These are phyloP conservation scores for Phaeotremella fagi DNA, from an alignment of 768 basidiomycete genomes.

Conservation along the genomic window DNA sequence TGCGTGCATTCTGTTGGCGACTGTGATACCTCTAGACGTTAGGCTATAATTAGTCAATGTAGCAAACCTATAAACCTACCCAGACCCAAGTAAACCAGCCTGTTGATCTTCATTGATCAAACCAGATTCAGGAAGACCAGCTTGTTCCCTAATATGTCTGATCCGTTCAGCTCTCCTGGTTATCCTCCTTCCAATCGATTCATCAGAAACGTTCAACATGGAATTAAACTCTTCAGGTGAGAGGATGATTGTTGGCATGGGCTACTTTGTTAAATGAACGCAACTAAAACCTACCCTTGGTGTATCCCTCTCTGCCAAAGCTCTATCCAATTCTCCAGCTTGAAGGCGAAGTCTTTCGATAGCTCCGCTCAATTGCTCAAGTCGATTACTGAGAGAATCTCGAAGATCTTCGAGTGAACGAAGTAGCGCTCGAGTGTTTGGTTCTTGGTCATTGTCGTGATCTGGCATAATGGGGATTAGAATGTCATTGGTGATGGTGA, in stretches of 20 bases:
- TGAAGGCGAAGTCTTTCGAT: slow-evolving; percentile 27
- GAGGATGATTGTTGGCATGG: too few species aligned
- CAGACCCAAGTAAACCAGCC: neutral
- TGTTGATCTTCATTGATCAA: neutral
- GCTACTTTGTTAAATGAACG: too few species aligned
- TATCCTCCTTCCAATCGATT: neutral
- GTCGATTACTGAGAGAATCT: slow-evolving; percentile 13
- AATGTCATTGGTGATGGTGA: too few species aligned
- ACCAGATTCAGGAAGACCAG: neutral
- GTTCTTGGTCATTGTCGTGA: too few species aligned
- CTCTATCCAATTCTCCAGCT: slow-evolving; percentile 19
- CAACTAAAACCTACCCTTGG: too few species aligned
- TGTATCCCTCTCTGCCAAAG: neutral
- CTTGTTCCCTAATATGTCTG: neutral
- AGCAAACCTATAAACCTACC: too few species aligned
- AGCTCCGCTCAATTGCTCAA: slow-evolving; percentile 16
- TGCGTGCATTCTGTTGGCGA: slow-evolving; percentile 9
- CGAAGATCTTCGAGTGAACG: slow-evolving; percentile 23
- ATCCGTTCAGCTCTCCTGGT: neutral
- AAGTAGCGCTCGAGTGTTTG: slow-evolving; percentile 4
- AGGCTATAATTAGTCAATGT: too few species aligned
- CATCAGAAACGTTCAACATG: too few species aligned
- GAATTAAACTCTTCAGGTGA: too few species aligned
- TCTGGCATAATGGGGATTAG: too few species aligned
- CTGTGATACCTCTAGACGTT: slow-evolving; percentile 11